Base-by-base conservation (phyloP, 768 basidiomycete species). In the Kwoniella heveanensis region DNA sequence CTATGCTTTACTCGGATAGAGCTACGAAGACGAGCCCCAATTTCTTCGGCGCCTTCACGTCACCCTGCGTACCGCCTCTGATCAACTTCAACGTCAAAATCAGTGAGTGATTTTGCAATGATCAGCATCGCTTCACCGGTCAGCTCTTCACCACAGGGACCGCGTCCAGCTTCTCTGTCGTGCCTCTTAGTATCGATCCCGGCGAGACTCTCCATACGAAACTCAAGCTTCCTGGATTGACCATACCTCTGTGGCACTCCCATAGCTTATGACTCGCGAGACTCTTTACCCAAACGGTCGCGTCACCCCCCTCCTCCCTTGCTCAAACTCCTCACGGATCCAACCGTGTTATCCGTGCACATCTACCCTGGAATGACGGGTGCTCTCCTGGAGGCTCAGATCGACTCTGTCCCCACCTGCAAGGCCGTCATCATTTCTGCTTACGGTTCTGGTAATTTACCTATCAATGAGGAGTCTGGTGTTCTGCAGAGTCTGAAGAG, bases 51-150 rank as follows among this genome's bases (percentile, higher is more conserved):
- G 74, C 74, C 13, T 76, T 76, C 54, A 55, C 70, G 15, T 60
- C 74, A 0, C 74, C 74, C 29, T 76, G 72, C 30, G 57, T 68
- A 12, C 72, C 72, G 5, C 64, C 74, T 19, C 37, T 73, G 15
- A 69, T 76, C 64, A 72, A 69, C 49, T 64, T 76, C 52, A 72
- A 76, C 51, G 74, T 76, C 27, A 76, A 76, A 47, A 70, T 76
- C 66, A 76, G 74, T 76, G 50, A 59, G 74, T 26, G 15, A 12
- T 19, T 19, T 19, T 54, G n/a, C n/a, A n/a, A n/a, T n/a, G n/a
- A n/a, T n/a, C n/a, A n/a, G n/a, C n/a, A n/a, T n/a, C n/a, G n/a
- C n/a, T n/a, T n/a, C n/a, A n/a, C n/a, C n/a, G n/a, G n/a, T n/a
- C n/a, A n/a, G n/a, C n/a, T n/a, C n/a, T n/a, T n/a, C n/a, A n/a